A percentile compares a stretch with the other conserved stretches of the same genome.
phyloP scores from a whole-genome alignment of 2,329 filamentous ascomycete species.

The Arthrobotrys pseudoclavata region DNA sequence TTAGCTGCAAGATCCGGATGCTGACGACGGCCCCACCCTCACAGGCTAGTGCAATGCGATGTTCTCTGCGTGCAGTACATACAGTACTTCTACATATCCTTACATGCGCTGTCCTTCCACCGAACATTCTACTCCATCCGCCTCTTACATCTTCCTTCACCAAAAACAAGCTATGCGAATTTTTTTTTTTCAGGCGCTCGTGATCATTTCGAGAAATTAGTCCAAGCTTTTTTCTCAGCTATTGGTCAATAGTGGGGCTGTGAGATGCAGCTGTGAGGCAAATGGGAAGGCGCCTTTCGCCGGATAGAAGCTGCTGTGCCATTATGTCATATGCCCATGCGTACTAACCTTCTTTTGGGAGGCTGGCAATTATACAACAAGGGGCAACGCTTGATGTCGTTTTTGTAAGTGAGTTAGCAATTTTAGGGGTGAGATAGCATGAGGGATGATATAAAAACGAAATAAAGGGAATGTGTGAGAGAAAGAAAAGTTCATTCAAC shows the following conservation, averaged over 20 bases:
- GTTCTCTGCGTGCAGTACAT: not conserved
- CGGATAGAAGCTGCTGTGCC: constrained; percentile 10
- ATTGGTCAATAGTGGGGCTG: constrained; percentile 13
- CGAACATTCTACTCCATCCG: too few species aligned
- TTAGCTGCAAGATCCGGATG: constrained; percentile 25
- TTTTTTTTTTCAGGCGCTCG: constrained; percentile 19
- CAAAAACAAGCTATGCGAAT: not conserved
- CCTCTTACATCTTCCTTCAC: not conserved
- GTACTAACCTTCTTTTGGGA: not conserved
- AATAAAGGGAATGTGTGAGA: too few species aligned
- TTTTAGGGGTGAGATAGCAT: not conserved
- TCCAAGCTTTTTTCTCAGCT: constrained; percentile 31
- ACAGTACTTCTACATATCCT: too few species aligned
- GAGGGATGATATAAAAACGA: not conserved
- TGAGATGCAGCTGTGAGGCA: constrained; percentile 37
- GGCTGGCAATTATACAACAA: not conserved
- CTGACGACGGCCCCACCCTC: constrained; percentile 26
- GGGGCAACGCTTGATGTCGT: not conserved
- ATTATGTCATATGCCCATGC: constrained; percentile 39
- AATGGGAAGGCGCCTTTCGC: constrained; percentile 41
- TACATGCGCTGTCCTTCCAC: not conserved
- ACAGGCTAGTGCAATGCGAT: constrained; percentile 30
- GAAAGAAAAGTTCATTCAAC: too few species aligned
- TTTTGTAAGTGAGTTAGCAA: not conserved
- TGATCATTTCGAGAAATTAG: constrained; percentile 41